Conservation (phyloP, 2,329 filamentous ascomycete species). For the Exutisphaerella laricina region DNA sequence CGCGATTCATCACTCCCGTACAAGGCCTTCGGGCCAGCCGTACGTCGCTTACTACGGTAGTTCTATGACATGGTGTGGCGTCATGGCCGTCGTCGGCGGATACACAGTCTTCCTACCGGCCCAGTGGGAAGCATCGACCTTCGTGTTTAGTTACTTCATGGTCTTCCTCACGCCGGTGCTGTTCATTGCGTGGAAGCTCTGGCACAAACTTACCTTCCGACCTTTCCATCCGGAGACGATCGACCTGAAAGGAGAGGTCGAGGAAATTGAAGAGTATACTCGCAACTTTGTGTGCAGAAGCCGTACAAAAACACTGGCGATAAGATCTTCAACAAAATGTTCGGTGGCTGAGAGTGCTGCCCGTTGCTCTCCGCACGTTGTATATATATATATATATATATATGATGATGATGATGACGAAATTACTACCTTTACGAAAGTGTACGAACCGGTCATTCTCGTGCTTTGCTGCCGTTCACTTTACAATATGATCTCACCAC, state of each 20-base stretch:
- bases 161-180: conserved; percentile 63
- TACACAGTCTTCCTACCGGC: conserved; percentile 68
- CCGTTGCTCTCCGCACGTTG: too few relatives aligned
- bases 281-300: conserved; percentile 19
- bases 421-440: too few relatives aligned
- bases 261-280: conserved; percentile 49
- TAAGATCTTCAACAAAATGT: conserved; percentile 42
- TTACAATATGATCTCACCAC: conserved; percentile 13
- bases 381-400: too few relatives aligned
- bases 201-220: conserved; percentile 57
- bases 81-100: conserved; percentile 71
- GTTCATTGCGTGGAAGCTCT: conserved; percentile 65
- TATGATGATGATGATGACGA: too few relatives aligned
- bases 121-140: conserved; percentile 60
- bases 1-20: conserved; percentile 62
- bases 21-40: conserved; percentile 60
- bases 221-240: conserved; percentile 49
- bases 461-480: too few relatives aligned
- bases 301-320: conserved; percentile 34
- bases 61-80: conserved; percentile 49
- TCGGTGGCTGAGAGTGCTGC: conserved; percentile 33
- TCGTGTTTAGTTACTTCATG: conserved; percentile 70
- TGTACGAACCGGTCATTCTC: too few relatives aligned
- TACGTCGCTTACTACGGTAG: conserved; percentile 61
- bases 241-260: conserved; percentile 58